Base-by-base conservation (phyloP, 192 early-diverging fungal species). In the Ramicandelaber brevisporus region DNA sequence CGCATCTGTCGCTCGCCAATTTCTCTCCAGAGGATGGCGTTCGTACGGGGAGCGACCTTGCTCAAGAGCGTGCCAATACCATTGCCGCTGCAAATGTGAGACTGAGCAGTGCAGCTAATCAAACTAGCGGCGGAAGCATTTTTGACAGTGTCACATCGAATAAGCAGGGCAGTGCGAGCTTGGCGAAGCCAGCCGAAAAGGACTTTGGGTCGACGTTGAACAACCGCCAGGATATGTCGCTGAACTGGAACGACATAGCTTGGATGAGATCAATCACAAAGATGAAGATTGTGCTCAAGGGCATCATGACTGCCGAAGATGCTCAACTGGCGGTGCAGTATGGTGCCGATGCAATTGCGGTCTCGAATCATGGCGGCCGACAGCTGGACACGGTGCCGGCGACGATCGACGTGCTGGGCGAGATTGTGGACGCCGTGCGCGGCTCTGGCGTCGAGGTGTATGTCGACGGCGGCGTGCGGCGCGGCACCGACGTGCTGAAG, bases 281-380 rank as follows among this genome's bases (percentile, higher is more conserved):
- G 12, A 45, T 95, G 54, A 86, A 86, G 9, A 72, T 98, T 19
- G 49, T 89, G 3, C 61, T 93, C 25, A 99, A 99, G 53, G 93
- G 93, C 29, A 58, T 99, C 6, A 60, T 90, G 40, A 73, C 68
- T 5, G 78, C 62, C 14, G 84, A 82, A 20, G 93, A 99, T 54
- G 86, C 93, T 17, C 57, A 71, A 5, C 36, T 79, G 28, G 89
- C 93, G 2, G 74, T 72, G 18, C 27, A 69, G 25, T 33, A 62
- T 32, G 88, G 86, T 5, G 63, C 71, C 29, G 62, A 63, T 11
- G 93, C 78, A 25, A 68, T 96, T 24, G 70, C 93, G 12, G 55
- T 99, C 9, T 83, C 77, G 22, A 99, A 99, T 46, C 93, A 99
- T 42, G 93, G 90, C 28, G 93, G 93, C 11, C 59, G 93, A 3